These are phyloP conservation scores for Pseudogymnoascus sp. DNA, from an alignment of 2,329 filamentous ascomycete species.

Conservation along the genomic window DNA sequence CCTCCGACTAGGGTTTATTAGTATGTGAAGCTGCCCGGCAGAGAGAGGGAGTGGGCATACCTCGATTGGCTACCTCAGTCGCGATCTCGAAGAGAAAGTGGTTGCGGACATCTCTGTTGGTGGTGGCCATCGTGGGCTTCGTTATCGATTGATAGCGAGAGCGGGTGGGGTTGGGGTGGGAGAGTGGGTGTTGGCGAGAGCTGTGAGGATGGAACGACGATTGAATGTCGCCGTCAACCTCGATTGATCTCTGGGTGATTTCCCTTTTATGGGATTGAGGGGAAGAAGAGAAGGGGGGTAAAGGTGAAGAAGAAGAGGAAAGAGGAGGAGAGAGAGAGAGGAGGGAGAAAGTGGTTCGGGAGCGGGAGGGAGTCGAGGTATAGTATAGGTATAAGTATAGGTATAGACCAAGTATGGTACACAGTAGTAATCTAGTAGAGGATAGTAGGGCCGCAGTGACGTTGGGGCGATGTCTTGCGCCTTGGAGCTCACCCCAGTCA, in stretches of 20 bases:
- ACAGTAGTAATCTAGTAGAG: too few relatives aligned
- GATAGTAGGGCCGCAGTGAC: background rate
- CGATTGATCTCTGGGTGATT: background rate
- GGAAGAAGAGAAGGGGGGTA: background rate
- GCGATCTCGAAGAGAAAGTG: conserved; percentile 95
- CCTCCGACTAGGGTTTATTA: conserved; percentile 62
- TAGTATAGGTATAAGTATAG: background rate
- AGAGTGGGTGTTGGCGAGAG: background rate
- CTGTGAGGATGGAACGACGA: background rate
- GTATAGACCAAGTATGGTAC: background rate
- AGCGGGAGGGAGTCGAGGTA: background rate
- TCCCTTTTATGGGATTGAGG: background rate
- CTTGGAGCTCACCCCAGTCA: background rate
- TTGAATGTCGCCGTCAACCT: background rate
- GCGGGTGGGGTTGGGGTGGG: background rate
- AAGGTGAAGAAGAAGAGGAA: background rate
- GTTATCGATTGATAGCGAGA: background rate
- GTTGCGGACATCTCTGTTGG: conserved; percentile 68
- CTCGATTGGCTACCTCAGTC: conserved; percentile 94
- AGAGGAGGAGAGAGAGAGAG: too few relatives aligned
- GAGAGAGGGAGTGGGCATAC: conserved; percentile 41
- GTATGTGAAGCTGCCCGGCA: background rate
- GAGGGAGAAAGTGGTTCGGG: background rate
- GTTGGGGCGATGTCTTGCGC: background rate
- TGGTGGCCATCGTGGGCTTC: conserved; percentile 1